Evolutionary conservation across 768 basidiomycete species (phyloP).

Genomic region (Russula sp.): DNA sequence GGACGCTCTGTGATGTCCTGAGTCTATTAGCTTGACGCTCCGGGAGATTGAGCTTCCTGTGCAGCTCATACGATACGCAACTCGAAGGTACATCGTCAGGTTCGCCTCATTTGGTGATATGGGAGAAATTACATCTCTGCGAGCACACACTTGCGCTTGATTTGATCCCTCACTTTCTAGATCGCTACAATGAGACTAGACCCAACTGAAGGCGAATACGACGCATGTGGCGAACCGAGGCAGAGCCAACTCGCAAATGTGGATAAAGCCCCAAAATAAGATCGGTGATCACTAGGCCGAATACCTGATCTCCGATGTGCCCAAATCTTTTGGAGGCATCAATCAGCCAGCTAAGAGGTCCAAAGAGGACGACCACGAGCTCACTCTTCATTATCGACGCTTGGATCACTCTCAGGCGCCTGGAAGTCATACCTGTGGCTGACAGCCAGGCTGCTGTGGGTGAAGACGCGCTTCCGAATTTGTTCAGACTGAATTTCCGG

Average conservation of each 20-base stretch:
- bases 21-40: neutral
- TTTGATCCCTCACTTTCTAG: slow-evolving; percentile 4
- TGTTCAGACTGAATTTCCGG: neutral
- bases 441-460: slow-evolving; percentile 2
- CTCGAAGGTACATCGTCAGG: neutral
- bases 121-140: neutral
- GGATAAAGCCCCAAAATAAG: slow-evolving; percentile 4
- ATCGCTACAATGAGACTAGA: neutral
- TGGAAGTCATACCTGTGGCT: neutral
- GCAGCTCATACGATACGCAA: slow-evolving; percentile 4
- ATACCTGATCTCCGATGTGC: slow-evolving; percentile 6
- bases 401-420: neutral
- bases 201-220: too few species aligned
- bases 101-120: neutral
- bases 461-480: neutral
- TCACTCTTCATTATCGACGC: slow-evolving; percentile 1
- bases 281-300: slow-evolving; percentile 2
- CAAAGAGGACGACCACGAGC: neutral
- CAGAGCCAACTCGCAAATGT: neutral
- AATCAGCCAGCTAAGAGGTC: neutral
- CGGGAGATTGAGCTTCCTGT: neutral
- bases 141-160: neutral
- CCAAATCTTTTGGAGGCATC: neutral
- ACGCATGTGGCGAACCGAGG: neutral
- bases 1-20: neutral